Percentiles rank a stretch among this genome's conserved stretches.
Evolutionary conservation across 163 green algal genomes (phyloP).

Genomic region (Scenedesmus sp.): DNA sequence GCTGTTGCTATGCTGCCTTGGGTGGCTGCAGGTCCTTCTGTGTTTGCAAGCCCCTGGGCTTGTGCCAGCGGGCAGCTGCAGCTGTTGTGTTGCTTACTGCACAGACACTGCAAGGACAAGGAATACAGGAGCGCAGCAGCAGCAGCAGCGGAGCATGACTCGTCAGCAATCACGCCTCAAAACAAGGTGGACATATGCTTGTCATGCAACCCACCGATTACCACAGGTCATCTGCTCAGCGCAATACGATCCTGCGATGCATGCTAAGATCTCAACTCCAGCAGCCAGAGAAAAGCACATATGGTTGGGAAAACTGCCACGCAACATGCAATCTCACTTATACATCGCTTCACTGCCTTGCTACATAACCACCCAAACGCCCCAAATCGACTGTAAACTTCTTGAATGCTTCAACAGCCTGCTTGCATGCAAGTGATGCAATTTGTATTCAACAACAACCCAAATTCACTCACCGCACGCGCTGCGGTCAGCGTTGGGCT

Average conservation of each 20-base stretch:
- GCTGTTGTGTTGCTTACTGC: background rate
- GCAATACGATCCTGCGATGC: too few species aligned
- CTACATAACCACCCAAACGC: too few species aligned
- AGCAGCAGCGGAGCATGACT: background rate
- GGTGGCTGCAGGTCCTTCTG: background rate
- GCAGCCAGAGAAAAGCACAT: too few species aligned
- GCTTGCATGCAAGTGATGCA: too few species aligned
- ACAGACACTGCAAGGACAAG: background rate
- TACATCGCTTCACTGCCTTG: too few species aligned
- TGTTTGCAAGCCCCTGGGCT: background rate
- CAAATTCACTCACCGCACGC: conserved; percentile 4
- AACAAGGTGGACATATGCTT: background rate
- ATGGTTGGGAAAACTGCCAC: too few species aligned
- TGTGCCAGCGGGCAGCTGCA: background rate
- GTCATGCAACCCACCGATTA: background rate
- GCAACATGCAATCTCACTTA: too few species aligned
- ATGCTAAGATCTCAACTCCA: too few species aligned
- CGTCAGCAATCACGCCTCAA: background rate
- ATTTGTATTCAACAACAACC: too few species aligned
- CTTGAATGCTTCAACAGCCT: too few species aligned
- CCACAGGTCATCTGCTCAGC: too few species aligned
- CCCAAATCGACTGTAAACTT: too few species aligned
- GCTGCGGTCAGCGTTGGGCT: background rate
- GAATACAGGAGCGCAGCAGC: background rate
- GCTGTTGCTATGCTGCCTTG: background rate